Conservation (phyloP, 2,329 filamentous ascomycete species). For the Alternaria atra region DNA sequence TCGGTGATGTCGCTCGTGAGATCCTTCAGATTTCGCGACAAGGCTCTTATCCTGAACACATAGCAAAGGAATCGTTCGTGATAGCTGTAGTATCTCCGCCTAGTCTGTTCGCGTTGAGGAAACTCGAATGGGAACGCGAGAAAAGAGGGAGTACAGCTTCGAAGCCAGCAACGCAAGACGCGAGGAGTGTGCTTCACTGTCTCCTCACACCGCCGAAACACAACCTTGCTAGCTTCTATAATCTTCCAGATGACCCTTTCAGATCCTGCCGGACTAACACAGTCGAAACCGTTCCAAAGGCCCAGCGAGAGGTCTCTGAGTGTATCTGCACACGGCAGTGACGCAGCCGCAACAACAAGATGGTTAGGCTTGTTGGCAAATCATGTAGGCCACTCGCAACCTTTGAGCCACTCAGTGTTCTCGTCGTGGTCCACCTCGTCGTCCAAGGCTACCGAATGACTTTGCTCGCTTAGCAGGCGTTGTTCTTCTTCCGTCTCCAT, state of each 20-base stretch:
- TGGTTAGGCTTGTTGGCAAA: too few relatives aligned
- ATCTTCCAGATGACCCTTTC: slow-evolving; percentile 17
- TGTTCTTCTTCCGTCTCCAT: too few relatives aligned
- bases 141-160: slow-evolving; percentile 18
- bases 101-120: slow-evolving; percentile 13
- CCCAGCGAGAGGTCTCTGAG: too few relatives aligned
- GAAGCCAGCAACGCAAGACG: slow-evolving; percentile 16
- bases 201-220: slow-evolving; percentile 12
- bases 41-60: slow-evolving; percentile 11
- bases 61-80: slow-evolving; percentile 16
- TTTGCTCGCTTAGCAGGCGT: too few relatives aligned
- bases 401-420: too few relatives aligned
- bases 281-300: too few relatives aligned
- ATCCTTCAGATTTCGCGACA: slow-evolving; percentile 16
- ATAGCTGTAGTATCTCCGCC: slow-evolving; percentile 14
- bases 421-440: too few relatives aligned
- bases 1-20: slow-evolving; percentile 10
- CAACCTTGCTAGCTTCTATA: slow-evolving; percentile 13
- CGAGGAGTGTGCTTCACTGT: slow-evolving; percentile 13
- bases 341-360: too few relatives aligned
- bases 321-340: too few relatives aligned
- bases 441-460: too few relatives aligned
- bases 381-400: too few relatives aligned
- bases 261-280: too few relatives aligned
- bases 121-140: slow-evolving; percentile 14